A percentile compares a stretch with the other conserved stretches of the same genome.
These are phyloP conservation scores for Populus trichocarpa DNA, from an alignment of 441 rosid species.

Conservation along the genomic window DNA sequence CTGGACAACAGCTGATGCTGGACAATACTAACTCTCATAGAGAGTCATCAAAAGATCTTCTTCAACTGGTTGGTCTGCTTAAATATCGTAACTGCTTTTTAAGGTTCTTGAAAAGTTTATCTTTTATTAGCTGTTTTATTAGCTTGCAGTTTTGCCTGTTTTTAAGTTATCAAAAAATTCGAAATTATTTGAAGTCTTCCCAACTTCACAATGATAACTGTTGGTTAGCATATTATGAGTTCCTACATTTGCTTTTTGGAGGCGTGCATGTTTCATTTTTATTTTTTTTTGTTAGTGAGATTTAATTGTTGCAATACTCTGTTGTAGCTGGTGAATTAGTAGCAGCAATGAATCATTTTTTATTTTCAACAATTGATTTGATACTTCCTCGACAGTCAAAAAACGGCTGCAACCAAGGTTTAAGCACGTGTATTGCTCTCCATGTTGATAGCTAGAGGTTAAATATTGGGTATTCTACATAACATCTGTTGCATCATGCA, in stretches of 20 bases:
- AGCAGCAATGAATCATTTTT: background rate
- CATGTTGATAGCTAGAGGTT: background rate
- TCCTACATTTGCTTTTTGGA: background rate
- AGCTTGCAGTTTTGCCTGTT: background rate
- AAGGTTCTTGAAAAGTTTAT: slow-evolving; percentile 1
- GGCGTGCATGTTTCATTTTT: background rate
- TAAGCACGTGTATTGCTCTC: background rate
- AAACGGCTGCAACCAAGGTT: background rate
- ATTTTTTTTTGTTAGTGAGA: background rate
- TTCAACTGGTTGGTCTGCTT: slow-evolving; percentile 60
- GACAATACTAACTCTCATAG: slow-evolving; percentile 54
- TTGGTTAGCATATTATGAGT: background rate
- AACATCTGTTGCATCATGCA: background rate
- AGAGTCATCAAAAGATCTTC: slow-evolving; percentile 42
- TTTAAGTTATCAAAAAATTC: background rate
- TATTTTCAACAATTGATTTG: background rate
- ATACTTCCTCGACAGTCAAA: background rate
- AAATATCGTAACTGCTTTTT: background rate
- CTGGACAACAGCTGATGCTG: slow-evolving; percentile 55
- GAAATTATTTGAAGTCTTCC: background rate
- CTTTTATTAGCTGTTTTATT: background rate
- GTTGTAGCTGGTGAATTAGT: background rate
- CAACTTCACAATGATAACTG: background rate
- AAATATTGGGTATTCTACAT: background rate
- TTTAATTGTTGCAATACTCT: background rate